Evolutionary conservation across 2,329 filamentous ascomycete species (phyloP), one percentile per base, ranked within the genome.

Genomic region (Trichoderma endophyticum): DNA sequence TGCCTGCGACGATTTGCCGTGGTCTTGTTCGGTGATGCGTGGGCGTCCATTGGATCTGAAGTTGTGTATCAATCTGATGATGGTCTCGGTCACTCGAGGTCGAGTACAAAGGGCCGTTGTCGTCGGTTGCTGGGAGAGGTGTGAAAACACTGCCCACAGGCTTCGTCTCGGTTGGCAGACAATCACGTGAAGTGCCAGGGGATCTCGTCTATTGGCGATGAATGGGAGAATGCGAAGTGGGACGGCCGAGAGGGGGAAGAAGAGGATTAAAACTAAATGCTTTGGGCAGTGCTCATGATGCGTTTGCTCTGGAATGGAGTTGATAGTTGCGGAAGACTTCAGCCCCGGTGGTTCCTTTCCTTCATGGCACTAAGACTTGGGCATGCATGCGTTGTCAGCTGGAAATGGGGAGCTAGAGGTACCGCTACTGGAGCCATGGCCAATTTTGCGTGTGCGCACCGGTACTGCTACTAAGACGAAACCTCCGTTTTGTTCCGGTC

Each of bases 1-100:
- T 81, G 78, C 67, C 80, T 78, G 51, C 81, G 81, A 51, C 81
- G 81, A 51, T 77, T 78, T 34, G 82, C 79, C 61, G 81, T 82
- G 34, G 77, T 77, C 72, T 79, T 80, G 64, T 76, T 73, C 72
- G 80, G 81, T 71, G 77, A 77, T 62, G 78, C 74, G 30, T 75
- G 75, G 71, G 81, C 79, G 74, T 79, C 79, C 81, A 83, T 83
- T 63, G 64, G 15, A 15, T 8, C 76, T 72, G 72, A 21, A 30
- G 43, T 21, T 48, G 43, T n/a, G 36, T 8, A 7, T 8, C 36
- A 2, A 43, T 18, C 43, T 3, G 43, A n/a, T 48, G 28, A 60
- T n/a, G 4, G 0, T 60, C 5, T 60, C 18, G 28, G 26, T 64
- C 4, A 6, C 32, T 66, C 28, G 18, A 30, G 34, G 30, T 15